Base-by-base conservation (phyloP, 352 stramenopile species). In the Pythium myriotylum region DNA sequence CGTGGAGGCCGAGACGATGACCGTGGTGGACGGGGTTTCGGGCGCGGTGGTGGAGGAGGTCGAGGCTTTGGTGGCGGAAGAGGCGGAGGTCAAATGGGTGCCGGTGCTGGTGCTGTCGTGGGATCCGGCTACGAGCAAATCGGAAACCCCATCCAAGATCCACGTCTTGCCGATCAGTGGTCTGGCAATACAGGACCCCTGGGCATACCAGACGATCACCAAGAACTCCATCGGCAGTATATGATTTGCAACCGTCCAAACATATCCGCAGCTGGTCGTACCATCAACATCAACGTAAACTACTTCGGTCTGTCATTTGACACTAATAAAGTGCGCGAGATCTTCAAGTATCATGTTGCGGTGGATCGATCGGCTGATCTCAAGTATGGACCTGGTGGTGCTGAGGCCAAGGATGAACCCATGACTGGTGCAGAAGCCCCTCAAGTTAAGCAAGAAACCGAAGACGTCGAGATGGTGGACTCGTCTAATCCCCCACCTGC, bases 301-400 rank as follows among this genome's bases (percentile, higher is more conserved):
- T 88, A 88, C 65, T 91, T 91, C 45, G 62, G 56, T 14, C 49
- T 93, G 9, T 74, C 71, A n/a, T 35, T 93, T 6, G 74, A 90
- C 37, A 54, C 62, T 17, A 68, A 41, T 3, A 64, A 68, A 9
- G 61, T 61, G 24, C 20, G 51, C 0, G 81, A 93, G 49, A 74
- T 91, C 33, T 89, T 87, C 61, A 90, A 91, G 57, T 93, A 93
- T 52, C 79, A 90, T 55, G 76, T 89, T 23, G 55, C 76, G 4
- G 80, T 93, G 5, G 71, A 81, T 27, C 77, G 77, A 10, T 77
- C 75, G 17, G 67, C 74, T 23, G 76, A 81, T 22, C 55, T 58
- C 14, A 85, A 79, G 48, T 89, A 91, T 43, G 81, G 79, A n/a
- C 75, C 76, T 20, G 55, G 50, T 13, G 73, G 65, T n/a, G 42